Base-by-base conservation (phyloP, 2,329 filamentous ascomycete species). In the Ophiognomonia clavigignenti-juglandacearum region DNA sequence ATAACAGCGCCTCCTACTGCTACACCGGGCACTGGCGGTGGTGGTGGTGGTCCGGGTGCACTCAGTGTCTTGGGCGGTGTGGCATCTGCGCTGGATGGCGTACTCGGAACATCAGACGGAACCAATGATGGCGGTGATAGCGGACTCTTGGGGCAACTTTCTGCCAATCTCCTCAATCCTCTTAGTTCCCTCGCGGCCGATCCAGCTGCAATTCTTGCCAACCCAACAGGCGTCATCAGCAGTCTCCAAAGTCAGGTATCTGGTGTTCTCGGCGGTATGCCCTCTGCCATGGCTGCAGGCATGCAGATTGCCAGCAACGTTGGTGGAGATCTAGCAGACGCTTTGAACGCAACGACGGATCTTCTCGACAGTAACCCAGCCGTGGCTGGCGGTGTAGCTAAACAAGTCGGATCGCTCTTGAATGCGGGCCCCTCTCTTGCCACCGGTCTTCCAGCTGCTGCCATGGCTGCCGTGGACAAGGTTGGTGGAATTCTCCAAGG, bases 371-470 rank as follows among this genome's bases (percentile, higher is more conserved):
- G 20, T 16, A 40, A 32, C 10, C 48, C 51, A 20, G 51, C 36
- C 14, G 43, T 53, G 10, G 51, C 44, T 14, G 44, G 34, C 22
- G 51, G 48, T 31, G 24, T 53, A 11, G 47, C 44, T 36, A 41
- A 50, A 10, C 43, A 51, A 27, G 22, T 53, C 20, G 51, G 47
- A 10, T 47, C 44, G 32, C 38, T 53, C 6, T 35, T 53, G 4
- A 39, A 50, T 29, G 48, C 48, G 24, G 51, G 40, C 22, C 51
- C 51, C 3, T 26, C 27, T n/a, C 43, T 53, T 14, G 51, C 47
- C 41, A 51, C 51, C 6, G 51, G 47, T 10, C 27, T 53, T 24
- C 51, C 51, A 13, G 51, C 47, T 36, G 51, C 34, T 29, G 51
- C 47, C 14, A 41, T 53, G 24, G 43, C 41, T 36, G 44, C 41